Evolutionary conservation across 495 filamentous ascomycete genomes (phyloP).

Genomic region (Penicillium bovifimosum): DNA sequence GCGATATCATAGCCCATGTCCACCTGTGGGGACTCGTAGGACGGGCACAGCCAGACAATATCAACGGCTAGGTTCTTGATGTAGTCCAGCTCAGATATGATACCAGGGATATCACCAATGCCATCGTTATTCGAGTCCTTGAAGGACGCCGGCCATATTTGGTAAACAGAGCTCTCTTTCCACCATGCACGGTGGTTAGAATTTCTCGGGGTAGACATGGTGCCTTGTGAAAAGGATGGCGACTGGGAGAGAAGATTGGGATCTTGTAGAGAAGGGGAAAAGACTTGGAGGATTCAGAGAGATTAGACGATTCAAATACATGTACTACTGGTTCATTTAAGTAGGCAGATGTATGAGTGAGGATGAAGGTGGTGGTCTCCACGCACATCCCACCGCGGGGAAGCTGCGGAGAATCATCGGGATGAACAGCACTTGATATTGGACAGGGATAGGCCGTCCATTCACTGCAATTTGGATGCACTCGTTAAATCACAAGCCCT

Average conservation of each 20-base stretch:
- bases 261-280: background rate
- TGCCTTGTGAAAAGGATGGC: background rate
- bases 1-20: constrained; percentile 63
- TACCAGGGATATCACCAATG: constrained; percentile 61
- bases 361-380: background rate
- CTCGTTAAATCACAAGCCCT: constrained; percentile 6
- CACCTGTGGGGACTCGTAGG: constrained; percentile 61
- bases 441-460: background rate
- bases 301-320: too few species aligned
- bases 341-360: constrained; percentile 7
- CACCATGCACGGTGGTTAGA: constrained; percentile 46
- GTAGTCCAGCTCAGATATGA: constrained; percentile 61
- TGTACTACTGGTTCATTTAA: background rate
- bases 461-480: constrained; percentile 4
- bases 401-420: constrained; percentile 24
- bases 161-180: constrained; percentile 58
- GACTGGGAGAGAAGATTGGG: background rate
- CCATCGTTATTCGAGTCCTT: constrained; percentile 64
- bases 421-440: constrained; percentile 7
- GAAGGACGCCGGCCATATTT: constrained; percentile 65
- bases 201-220: constrained; percentile 25
- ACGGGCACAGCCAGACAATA: constrained; percentile 63
- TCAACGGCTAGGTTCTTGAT: constrained; percentile 58
- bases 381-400: constrained; percentile 23
- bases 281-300: too few species aligned